These are phyloP conservation scores for Metarhizium brunneum DNA, from an alignment of 2,329 filamentous ascomycete species.

Conservation along the genomic window DNA sequence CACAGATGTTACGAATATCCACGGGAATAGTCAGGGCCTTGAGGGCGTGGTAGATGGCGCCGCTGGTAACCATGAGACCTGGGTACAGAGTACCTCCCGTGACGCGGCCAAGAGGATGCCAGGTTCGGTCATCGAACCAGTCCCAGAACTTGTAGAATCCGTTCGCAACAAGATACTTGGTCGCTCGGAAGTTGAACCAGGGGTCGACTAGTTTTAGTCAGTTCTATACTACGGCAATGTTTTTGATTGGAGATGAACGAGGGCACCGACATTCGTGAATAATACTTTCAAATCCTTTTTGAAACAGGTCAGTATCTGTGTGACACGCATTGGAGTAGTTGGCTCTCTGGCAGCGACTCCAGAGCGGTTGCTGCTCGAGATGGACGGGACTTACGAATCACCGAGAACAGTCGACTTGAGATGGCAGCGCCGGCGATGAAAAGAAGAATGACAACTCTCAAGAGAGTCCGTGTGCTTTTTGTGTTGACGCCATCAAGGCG, in stretches of 20 bases:
- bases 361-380: background rate
- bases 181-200: slow-evolving; percentile 99
- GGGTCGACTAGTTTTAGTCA: slow-evolving; percentile 67
- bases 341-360: background rate
- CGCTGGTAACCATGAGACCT: slow-evolving; percentile 97
- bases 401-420: slow-evolving; percentile 91
- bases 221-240: slow-evolving; percentile 9
- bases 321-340: background rate
- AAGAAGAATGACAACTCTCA: slow-evolving; percentile 81
- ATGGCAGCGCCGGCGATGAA: slow-evolving; percentile 88
- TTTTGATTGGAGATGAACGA: background rate
- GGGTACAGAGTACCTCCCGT: slow-evolving; percentile 98
- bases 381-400: slow-evolving; percentile 66
- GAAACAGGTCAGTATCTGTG: slow-evolving; percentile 20
- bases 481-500: slow-evolving; percentile 68
- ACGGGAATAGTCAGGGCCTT: slow-evolving; percentile 83
- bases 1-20: slow-evolving; percentile 98
- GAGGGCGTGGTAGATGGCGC: slow-evolving; percentile 89
- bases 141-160: slow-evolving; percentile 99
- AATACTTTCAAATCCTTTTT: slow-evolving; percentile 87
- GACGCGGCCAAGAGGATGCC: slow-evolving; percentile 96
- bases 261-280: slow-evolving; percentile 90
- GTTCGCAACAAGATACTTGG: slow-evolving; percentile 93
- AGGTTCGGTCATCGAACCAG: slow-evolving; percentile 99
- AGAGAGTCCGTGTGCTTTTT: slow-evolving; percentile 71